These are phyloP conservation scores for Hypoxylon sp. DNA, from an alignment of 2,329 filamentous ascomycete genomes.

Conservation along the genomic window DNA sequence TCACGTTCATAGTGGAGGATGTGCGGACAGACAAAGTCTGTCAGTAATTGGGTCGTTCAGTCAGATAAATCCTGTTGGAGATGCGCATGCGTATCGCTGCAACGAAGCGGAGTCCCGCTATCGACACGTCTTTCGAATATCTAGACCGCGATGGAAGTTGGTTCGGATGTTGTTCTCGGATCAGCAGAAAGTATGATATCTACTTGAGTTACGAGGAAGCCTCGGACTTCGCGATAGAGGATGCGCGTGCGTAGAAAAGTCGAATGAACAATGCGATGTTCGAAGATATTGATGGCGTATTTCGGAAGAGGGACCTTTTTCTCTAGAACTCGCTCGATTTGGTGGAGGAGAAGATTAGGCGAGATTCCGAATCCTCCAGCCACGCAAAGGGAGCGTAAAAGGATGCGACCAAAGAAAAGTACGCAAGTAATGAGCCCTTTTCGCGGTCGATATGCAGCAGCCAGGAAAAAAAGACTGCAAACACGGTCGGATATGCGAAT, in stretches of 20 bases:
- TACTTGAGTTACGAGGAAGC: slow-evolving; percentile 15
- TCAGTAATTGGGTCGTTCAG: slow-evolving; percentile 43
- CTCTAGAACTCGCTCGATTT: slow-evolving; percentile 16
- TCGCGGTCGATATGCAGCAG: slow-evolving; percentile 35
- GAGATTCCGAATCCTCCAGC: slow-evolving; percentile 33
- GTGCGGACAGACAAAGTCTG: slow-evolving; percentile 57
- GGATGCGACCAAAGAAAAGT: slow-evolving; percentile 30
- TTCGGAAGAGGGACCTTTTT: slow-evolving; percentile 25
- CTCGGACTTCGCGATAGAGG: slow-evolving; percentile 7
- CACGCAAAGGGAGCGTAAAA: slow-evolving; percentile 36
- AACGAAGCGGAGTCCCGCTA: slow-evolving; percentile 15
- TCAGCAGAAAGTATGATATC: slow-evolving; percentile 19
- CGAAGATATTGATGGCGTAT: slow-evolving; percentile 4
- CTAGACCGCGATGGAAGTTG: slow-evolving; percentile 4
- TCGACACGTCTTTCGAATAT: not conserved
- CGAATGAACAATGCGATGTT: slow-evolving; percentile 19
- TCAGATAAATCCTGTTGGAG: slow-evolving; percentile 32
- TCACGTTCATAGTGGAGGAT: slow-evolving; percentile 65
- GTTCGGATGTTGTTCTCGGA: slow-evolving; percentile 15
- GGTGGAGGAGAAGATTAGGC: slow-evolving; percentile 25
- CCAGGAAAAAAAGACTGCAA: slow-evolving; percentile 34
- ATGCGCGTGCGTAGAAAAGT: slow-evolving; percentile 29
- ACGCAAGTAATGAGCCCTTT: slow-evolving; percentile 35
- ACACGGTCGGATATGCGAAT: slow-evolving; percentile 24
- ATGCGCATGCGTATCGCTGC: slow-evolving; percentile 46